These are phyloP conservation scores for Apiospora sp. DNA, from an alignment of 2,329 filamentous ascomycete genomes.

Conservation along the genomic window DNA sequence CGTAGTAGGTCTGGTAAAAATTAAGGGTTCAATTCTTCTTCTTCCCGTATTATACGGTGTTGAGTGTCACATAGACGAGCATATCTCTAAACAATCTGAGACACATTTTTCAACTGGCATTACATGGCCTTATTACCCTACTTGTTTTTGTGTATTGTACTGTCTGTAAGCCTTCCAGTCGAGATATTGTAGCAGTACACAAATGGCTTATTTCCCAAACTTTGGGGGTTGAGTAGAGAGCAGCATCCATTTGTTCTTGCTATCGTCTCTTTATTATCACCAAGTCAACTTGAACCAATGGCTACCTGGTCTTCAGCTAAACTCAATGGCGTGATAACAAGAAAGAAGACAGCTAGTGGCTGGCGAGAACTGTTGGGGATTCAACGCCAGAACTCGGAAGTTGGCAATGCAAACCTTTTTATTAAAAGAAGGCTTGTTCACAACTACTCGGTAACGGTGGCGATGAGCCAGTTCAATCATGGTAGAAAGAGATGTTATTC, in stretches of 20 bases:
- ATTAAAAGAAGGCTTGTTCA: too few species aligned
- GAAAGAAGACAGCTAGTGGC: not conserved
- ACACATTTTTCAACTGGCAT: not conserved
- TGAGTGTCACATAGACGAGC: conserved; percentile 8
- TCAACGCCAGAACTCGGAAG: not conserved
- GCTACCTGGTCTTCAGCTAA: too few species aligned
- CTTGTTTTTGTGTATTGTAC: not conserved
- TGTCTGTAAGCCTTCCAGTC: not conserved
- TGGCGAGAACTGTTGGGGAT: not conserved
- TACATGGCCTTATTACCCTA: not conserved
- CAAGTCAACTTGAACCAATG: too few species aligned
- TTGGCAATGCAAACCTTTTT: too few species aligned
- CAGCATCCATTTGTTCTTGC: too few species aligned
- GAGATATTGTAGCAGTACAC: not conserved
- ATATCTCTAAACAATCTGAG: not conserved
- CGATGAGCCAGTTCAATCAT: not conserved
- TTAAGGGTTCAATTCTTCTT: not conserved
- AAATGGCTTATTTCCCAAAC: too few species aligned
- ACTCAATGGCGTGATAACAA: too few species aligned
- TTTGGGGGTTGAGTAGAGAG: too few species aligned
- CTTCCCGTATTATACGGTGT: not conserved
- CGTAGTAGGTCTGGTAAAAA: conserved; percentile 4
- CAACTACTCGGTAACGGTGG: not conserved
- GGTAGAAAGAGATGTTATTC: not conserved
- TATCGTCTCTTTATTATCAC: too few species aligned